Evolutionary conservation across 805 yeast species (phyloP).

Genomic region (Tetrapisispora pingtungensis): DNA sequence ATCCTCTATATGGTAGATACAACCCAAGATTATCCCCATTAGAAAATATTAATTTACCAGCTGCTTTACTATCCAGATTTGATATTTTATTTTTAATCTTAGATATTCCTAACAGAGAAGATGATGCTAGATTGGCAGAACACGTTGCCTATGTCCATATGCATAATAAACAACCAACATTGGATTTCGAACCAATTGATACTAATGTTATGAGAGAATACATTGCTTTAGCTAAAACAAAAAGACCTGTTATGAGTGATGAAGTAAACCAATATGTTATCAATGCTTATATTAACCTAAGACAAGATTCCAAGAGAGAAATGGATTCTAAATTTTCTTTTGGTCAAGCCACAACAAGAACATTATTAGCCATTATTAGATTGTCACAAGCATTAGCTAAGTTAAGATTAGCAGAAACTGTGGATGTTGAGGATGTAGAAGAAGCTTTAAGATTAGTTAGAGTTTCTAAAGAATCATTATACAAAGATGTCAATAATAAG

Average conservation of each 20-base stretch:
- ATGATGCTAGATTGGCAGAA: conserved; percentile 77
- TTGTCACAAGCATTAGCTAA: conserved; percentile 92
- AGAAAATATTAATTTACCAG: conserved; percentile 92
- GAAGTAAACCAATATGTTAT: conserved; percentile 83
- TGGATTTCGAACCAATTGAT: conserved; percentile 66
- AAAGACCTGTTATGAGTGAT: conserved; percentile 74
- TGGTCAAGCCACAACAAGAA: conserved; percentile 91
- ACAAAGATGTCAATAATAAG: conserved; percentile 38
- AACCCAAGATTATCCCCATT: conserved; percentile 84
- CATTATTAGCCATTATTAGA: conserved; percentile 81
- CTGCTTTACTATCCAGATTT: conserved; percentile 90
- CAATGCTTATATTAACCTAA: conserved; percentile 75
- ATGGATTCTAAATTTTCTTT: conserved; percentile 63
- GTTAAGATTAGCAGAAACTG: conserved; percentile 66
- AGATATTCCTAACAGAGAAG: conserved; percentile 71
- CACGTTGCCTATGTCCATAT: conserved; percentile 96
- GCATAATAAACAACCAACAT: conserved; percentile 78
- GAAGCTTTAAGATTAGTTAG: conserved; percentile 84
- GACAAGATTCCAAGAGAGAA: conserved; percentile 85
- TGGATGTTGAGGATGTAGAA: conserved; percentile 75
- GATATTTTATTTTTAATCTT: conserved; percentile 80
- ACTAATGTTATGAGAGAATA: conserved; percentile 76
- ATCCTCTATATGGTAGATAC: conserved; percentile 91
- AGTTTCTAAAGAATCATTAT: conserved; percentile 79
- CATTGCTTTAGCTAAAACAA: conserved; percentile 74